Base-by-base conservation (phyloP, 2,329 filamentous ascomycete species). In the Phaeophleospora eucalypticola region DNA sequence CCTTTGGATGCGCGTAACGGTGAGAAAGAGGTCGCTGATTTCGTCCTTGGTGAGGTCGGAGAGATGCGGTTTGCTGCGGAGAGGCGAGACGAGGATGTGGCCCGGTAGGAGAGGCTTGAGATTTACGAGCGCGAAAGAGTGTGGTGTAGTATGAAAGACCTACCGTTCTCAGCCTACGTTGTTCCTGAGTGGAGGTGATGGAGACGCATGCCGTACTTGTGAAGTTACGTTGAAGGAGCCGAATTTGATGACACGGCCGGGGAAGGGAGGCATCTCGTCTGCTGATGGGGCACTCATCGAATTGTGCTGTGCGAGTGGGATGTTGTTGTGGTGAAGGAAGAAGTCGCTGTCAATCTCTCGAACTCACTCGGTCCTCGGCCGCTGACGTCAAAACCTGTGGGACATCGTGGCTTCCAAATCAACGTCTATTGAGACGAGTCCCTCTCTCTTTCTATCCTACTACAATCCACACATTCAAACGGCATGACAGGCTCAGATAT, bases 61-160 rank as follows among this genome's bases (percentile, higher is more conserved):
- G 46, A 97, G 78, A 41, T 88, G 86, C 39, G 77, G 80, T 24
- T 58, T 57, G 57, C 89, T 70, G 27, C 76, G 76, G 16, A 81
- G 78, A 0, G 93, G 89, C 56, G 87, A 95, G 51, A 98, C 80
- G 24, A 98, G 86, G 52, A 97, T 84, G 72, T 98, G 93, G 47
- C 93, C 93, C 0, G 90, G 89, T 1, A 96, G 79, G 32, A 98
- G 80, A 18, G 93, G 93, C 71, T 95, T 96, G 65, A 97, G 81
- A 71, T 98, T 98, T 48, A 97, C 90, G 53, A 97, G 77, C 44
- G 88, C 89, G 72, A 89, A 96, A 58, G 84, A 87, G 60, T 86
- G 77, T 0, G 80, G 76, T 1, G 90, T 95, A 56, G 77, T 76
- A 68, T 94, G 81, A 74, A 97, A 97, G 72, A 96, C 88, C 86